phyloP scores from a whole-genome alignment of 108 stramenopile genomes.

The Cyclotella kingstonii region DNA sequence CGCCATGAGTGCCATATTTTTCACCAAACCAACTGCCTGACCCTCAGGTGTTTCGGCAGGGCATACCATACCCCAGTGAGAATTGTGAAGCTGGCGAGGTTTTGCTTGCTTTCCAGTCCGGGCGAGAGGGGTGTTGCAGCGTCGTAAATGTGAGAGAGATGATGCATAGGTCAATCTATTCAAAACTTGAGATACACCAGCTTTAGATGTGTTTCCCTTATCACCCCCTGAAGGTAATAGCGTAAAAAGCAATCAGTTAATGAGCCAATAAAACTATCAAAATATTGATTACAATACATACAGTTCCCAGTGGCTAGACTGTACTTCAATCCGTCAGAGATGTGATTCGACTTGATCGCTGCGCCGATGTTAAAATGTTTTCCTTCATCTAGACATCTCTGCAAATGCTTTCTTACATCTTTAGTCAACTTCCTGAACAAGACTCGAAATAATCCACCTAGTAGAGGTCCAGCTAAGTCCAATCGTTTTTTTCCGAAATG shows the following conservation, averaged over 20 bases:
- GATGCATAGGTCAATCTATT: slow-evolving; percentile 98
- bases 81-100: slow-evolving; percentile 98
- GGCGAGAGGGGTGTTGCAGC: slow-evolving; percentile 97
- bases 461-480: slow-evolving; percentile 97
- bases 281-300: slow-evolving; percentile 44
- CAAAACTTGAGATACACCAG: slow-evolving; percentile 98
- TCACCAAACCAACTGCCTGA: slow-evolving; percentile 96
- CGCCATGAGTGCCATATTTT: slow-evolving; percentile 94
- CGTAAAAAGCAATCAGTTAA: slow-evolving; percentile 2
- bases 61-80: slow-evolving; percentile 99
- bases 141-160: slow-evolving; percentile 95
- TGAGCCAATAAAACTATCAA: not conserved
- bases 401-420: slow-evolving; percentile 91
- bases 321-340: slow-evolving; percentile 96
- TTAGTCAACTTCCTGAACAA: slow-evolving; percentile 95
- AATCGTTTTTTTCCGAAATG: slow-evolving; percentile 99
- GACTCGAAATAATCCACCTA: slow-evolving; percentile 94
- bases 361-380: slow-evolving; percentile 94
- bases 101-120: slow-evolving; percentile 97
- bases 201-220: slow-evolving; percentile 87
- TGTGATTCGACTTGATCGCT: slow-evolving; percentile 94
- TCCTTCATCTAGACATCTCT: slow-evolving; percentile 95
- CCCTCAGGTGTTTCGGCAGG: slow-evolving; percentile 96
- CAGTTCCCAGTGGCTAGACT: slow-evolving; percentile 99
- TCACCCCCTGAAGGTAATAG: slow-evolving; percentile 76